Evolutionary conservation across 73 alveolate species (phyloP), one percentile per base, ranked within the genome.

Genomic region (Paraurostyla sp.): DNA sequence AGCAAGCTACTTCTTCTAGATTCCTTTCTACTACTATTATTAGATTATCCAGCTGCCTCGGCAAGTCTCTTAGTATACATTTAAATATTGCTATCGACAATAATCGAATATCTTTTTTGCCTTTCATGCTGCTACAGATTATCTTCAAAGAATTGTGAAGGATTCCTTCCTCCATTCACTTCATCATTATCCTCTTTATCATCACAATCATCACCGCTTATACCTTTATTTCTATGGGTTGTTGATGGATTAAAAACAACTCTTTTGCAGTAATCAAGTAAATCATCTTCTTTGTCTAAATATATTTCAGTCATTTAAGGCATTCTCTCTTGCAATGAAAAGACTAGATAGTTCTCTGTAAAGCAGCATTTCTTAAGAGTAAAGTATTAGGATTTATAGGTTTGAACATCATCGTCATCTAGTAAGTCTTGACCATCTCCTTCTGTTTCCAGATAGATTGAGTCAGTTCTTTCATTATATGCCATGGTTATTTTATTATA

Each of bases 221-320:
- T 62, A 9, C 15, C 23, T 38, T 69, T 18, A 57, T 9, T 15
- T 27, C 63, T 69, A 35, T 69, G 35, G 32, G 38, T 38, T 16
- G 23, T 3, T 36, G 84, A 38, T 9, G 84, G 84, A 4, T 69
- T 3, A 69, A 69, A 69, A 9, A 69, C 38, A 11, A 69, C 63
- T 29, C 35, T 69, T 33, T 75, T 75, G 52, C 87, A 75, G 52
- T 23, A 75, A 75, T 75, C 87, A 3, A 75, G 25, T 22, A 46
- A 42, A 49, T 75, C 87, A 75, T 75, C 87, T 32, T 75, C 87
- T 50, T 75, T 75, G 18, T 75, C 87, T 20, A 75, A 35, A 29
- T 75, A 75, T 49, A 75, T 49, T 49, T 75, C 87, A 46, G 87
- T 75, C 54, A 46, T 46, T 51, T 75, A 20, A 1, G 87, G 87